Evolutionary conservation across 2,329 filamentous ascomycete species (phyloP).

Genomic region (Curvularia spicifera): DNA sequence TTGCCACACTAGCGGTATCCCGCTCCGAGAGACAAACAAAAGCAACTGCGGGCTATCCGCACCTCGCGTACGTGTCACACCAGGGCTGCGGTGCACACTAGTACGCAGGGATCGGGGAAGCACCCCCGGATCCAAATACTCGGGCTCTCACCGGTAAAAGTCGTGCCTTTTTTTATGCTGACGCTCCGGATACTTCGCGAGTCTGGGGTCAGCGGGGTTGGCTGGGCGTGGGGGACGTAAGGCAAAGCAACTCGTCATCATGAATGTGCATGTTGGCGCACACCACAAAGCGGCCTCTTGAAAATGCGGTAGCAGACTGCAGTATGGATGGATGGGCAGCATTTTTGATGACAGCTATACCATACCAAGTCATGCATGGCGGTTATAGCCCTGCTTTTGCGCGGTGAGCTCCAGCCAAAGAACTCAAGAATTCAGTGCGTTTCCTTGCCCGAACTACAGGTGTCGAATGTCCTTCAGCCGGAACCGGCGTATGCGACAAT

Average conservation of each 20-base stretch:
- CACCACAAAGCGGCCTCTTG: conserved; percentile 8
- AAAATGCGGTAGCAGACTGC: conserved; percentile 9
- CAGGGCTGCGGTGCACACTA: conserved; percentile 8
- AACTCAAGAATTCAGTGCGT: conserved; percentile 2
- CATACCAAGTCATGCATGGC: conserved; percentile 13
- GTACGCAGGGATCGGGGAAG: conserved; percentile 30
- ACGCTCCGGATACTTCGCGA: conserved; percentile 15
- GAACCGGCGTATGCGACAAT: conserved; percentile 7
- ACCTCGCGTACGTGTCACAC: conserved; percentile 18
- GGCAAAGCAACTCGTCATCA: conserved; percentile 17
- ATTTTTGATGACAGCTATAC: conserved; percentile 8
- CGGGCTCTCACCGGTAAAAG: conserved; percentile 30
- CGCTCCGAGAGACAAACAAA: conserved; percentile 21
- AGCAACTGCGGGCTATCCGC: conserved; percentile 20
- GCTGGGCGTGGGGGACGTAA: conserved; percentile 23
- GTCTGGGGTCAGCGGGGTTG: conserved; percentile 26
- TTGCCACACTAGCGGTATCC: conserved; percentile 26
- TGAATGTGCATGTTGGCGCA: conserved; percentile 5
- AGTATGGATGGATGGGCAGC: neutral
- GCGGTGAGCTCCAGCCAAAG: conserved; percentile 2
- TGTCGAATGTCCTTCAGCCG: conserved; percentile 1
- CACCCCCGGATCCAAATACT: conserved; percentile 30
- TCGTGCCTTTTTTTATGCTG: conserved; percentile 20
- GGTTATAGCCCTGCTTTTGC: conserved; percentile 11
- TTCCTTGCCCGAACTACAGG: neutral